Conservation (phyloP, 768 basidiomycete genomes). For the Leccinum imitatum region DNA sequence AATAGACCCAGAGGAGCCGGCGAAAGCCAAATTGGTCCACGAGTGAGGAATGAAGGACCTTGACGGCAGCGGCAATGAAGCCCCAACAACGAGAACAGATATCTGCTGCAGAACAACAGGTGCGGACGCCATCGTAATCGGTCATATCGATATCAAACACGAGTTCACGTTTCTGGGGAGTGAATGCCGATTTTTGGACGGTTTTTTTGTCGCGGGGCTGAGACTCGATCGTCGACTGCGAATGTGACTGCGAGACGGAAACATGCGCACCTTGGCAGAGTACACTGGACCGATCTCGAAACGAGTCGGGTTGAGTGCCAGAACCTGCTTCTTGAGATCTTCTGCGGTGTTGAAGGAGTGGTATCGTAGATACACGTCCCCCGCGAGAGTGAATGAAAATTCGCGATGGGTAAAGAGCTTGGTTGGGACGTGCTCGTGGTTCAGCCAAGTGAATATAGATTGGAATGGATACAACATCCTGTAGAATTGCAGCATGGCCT, state of each 20-base stretch:
- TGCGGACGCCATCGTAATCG: slow-evolving; percentile 94
- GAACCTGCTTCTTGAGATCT: slow-evolving; percentile 89
- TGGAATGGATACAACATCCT: slow-evolving; percentile 92
- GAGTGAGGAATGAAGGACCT: slow-evolving; percentile 75
- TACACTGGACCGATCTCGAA: slow-evolving; percentile 98
- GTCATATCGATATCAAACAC: slow-evolving; percentile 99
- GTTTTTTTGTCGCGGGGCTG: slow-evolving; percentile 92
- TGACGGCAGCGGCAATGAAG: slow-evolving; percentile 91
- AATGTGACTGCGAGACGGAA: background rate
- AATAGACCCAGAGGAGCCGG: slow-evolving; percentile 96
- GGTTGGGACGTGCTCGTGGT: slow-evolving; percentile 80
- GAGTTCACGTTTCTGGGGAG: slow-evolving; percentile 82
- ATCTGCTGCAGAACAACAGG: slow-evolving; percentile 87
- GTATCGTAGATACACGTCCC: slow-evolving; percentile 93
- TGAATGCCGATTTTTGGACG: slow-evolving; percentile 63
- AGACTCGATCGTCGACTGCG: slow-evolving; percentile 2
- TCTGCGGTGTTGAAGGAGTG: slow-evolving; percentile 84
- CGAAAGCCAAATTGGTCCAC: slow-evolving; percentile 89
- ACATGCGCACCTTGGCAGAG: slow-evolving; percentile 68
- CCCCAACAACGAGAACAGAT: slow-evolving; percentile 95
- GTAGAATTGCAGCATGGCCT: slow-evolving; percentile 81
- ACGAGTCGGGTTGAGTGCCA: slow-evolving; percentile 81
- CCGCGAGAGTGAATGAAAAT: slow-evolving; percentile 89
- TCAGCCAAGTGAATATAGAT: slow-evolving; percentile 91
- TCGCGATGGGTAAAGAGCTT: slow-evolving; percentile 91